Evolutionary conservation across 164 flowering plant species (phyloP), one percentile per base, ranked within the genome.

Genomic region (Kingdonia uniflora): DNA sequence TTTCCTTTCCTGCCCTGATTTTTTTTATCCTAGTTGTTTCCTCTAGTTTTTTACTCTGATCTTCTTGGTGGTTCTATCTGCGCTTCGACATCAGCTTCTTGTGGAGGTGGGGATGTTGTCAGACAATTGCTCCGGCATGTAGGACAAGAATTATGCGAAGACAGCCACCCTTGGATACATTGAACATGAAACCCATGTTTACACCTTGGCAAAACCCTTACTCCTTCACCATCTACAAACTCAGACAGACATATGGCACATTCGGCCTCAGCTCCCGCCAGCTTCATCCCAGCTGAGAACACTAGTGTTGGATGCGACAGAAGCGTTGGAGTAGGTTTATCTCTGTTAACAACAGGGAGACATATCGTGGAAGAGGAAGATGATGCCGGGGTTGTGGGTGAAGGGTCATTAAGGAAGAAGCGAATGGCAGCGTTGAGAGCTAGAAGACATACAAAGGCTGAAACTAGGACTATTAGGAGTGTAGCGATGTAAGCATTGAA

Each of bases 171-270:
- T 19, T 77, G 58, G 6, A 77, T 73, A 39, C 85, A 80, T 11
- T 62, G 58, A 0, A 39, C 69, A 42, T 80, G 85, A 51, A 75
- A 80, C 5, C 80, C 80, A 59, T 80, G 85, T 14, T 70, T 68
- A 43, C 85, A 80, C 21, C 50, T 63, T 0, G 60, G 67, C 68
- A 80, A 47, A 14, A 80, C 76, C 53, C 69, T 60, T 20, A 80
- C 56, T 14, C 42, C 65, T 11, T 77, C 85, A 6, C 85, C 82
- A n/a, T 71, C 67, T 29, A 62, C 67, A 38, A 77, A 80, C 56
- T 79, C 81, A 14, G 75, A 58, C 67, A 79, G 64, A 63, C 84
- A 79, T 43, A 79, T 76, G 10, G 73, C 69, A 52, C 84, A 79
- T 61, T 69, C 69, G 49, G 46, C 80, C 8, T 19, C 48, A 16